Percentiles rank a stretch among this genome's conserved stretches.
phyloP scores from a whole-genome alignment of 306 rosid species.

The Delonix regia region DNA sequence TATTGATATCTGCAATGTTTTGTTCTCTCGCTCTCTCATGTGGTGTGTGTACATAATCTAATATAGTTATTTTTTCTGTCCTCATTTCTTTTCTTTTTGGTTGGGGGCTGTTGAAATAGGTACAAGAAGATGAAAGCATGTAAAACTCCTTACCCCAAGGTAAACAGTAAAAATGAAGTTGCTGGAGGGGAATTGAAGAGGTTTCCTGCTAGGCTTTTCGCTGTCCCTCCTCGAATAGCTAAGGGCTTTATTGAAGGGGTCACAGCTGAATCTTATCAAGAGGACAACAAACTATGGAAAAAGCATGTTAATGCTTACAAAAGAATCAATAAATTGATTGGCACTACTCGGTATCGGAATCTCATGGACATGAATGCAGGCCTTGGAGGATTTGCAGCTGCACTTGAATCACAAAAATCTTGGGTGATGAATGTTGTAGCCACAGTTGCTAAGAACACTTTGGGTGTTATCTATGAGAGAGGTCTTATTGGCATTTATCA shows the following conservation, averaged over 20 bases:
- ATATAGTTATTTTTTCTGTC: background rate
- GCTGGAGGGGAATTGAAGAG: slow-evolving; percentile 83
- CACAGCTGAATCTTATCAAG: slow-evolving; percentile 74
- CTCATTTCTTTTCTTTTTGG: background rate
- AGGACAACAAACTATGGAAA: slow-evolving; percentile 86
- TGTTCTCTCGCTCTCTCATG: background rate
- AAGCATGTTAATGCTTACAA: slow-evolving; percentile 69
- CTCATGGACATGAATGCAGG: slow-evolving; percentile 99
- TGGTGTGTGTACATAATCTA: background rate
- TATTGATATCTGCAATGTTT: background rate
- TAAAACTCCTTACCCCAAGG: slow-evolving; percentile 75
- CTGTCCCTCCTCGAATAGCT: slow-evolving; percentile 82
- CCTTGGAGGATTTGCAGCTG: slow-evolving; percentile 96
- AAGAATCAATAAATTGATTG: slow-evolving; percentile 69
- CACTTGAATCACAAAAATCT: slow-evolving; percentile 77
- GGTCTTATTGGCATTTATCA: slow-evolving; percentile 96
- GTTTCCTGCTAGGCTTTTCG: slow-evolving; percentile 86
- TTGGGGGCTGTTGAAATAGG: slow-evolving; percentile 51
- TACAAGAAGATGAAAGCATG: slow-evolving; percentile 84
- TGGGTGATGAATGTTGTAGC: slow-evolving; percentile 99
- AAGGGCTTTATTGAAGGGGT: slow-evolving; percentile 71
- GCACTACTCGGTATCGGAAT: slow-evolving; percentile 79
- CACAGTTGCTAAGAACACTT: slow-evolving; percentile 72
- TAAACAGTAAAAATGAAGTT: slow-evolving; percentile 61
- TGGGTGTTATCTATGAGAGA: slow-evolving; percentile 89